Conservation (phyloP, 805 yeast species). For the Hanseniaspora singularis region DNA sequence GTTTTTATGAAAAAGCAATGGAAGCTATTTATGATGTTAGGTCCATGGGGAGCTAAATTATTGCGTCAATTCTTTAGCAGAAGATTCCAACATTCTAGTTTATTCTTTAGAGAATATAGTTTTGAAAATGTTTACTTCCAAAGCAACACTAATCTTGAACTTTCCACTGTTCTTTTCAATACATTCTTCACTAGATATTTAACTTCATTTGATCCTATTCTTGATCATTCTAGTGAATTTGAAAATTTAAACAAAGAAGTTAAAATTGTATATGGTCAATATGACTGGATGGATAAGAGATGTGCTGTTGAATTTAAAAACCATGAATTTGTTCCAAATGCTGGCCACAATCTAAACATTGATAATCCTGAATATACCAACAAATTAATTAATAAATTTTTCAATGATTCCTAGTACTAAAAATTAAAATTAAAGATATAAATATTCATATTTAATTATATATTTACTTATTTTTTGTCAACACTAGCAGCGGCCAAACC, state of each 20-base stretch:
- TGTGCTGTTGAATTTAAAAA: conserved; percentile 29
- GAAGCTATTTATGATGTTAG: conserved; percentile 36
- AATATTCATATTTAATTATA: not conserved
- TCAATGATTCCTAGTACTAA: no score
- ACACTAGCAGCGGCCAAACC: conserved; percentile 69
- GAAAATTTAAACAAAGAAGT: conserved; percentile 32
- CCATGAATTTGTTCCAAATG: conserved; percentile 29
- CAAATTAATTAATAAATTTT: conserved; percentile 30
- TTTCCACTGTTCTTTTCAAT: conserved; percentile 20
- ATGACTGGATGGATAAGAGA: conserved; percentile 63
- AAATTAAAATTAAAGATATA: not conserved
- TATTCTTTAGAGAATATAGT: conserved; percentile 17
- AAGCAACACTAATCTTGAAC: conserved; percentile 13
- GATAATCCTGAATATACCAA: conserved; percentile 53
- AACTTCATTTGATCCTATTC: conserved; percentile 54
- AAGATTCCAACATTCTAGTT: conserved; percentile 23
- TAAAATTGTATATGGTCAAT: conserved; percentile 47
- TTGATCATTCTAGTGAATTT: conserved; percentile 40
- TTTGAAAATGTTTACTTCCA: conserved; percentile 25
- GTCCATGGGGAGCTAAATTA: conserved; percentile 33
- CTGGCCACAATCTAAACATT: conserved; percentile 69
- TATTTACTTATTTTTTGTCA: not conserved
- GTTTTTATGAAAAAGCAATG: conserved; percentile 32
- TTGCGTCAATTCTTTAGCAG: conserved; percentile 27
- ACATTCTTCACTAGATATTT: conserved; percentile 27